Base-by-base conservation (phyloP, 1,284 basidiomycete species). In the Cutaneotrichosporon sp. region DNA sequence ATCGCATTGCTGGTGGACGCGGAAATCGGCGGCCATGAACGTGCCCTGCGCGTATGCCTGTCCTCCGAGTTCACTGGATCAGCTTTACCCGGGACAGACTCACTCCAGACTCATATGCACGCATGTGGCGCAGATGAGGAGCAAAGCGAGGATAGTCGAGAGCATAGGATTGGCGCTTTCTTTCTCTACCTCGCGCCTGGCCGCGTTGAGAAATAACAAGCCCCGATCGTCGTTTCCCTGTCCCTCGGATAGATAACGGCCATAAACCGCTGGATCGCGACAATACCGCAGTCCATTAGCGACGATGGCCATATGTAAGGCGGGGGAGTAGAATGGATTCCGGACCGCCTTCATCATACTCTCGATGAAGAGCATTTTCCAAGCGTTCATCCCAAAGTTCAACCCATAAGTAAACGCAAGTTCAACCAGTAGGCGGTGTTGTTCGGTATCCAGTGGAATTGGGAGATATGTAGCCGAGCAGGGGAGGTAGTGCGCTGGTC, bases 1-100 rank as follows among this genome's bases (percentile, higher is more conserved):
- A 30, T 52, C 51, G 51, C 51, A 52, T 16, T 52, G 51, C 51
- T 31, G 51, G 51, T 52, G 51, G 11, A 52, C 51, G 51, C 51
- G 51, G 31, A 52, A 46, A 18, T 46, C 42, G 42, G 42, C 42
- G 18, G 42, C 42, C 42, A 46, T 46, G 18, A 46, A 46, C 42
- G 42, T 18, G 18, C 42, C 42, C 51, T 34, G 51, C 11, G 31
- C 30, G 9, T 52, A 34, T 13, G 31, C 51, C 51, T 52, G 30
- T 14, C 51, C 26, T 4, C 51, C 31, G 1, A 50, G 49, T 26
- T 50, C 22, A 13, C 49, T 50, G 51, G 10, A 16, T 32, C 31
- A 52, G 51, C 49, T 21, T 49, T 18, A 4, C 0, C 21, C 3
- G 13, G 5, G 30, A 30, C 49, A 7, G 7, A 52, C 51, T 34